Conservation (phyloP, 495 filamentous ascomycete genomes). For the Penicillium cosmopolitanum region DNA sequence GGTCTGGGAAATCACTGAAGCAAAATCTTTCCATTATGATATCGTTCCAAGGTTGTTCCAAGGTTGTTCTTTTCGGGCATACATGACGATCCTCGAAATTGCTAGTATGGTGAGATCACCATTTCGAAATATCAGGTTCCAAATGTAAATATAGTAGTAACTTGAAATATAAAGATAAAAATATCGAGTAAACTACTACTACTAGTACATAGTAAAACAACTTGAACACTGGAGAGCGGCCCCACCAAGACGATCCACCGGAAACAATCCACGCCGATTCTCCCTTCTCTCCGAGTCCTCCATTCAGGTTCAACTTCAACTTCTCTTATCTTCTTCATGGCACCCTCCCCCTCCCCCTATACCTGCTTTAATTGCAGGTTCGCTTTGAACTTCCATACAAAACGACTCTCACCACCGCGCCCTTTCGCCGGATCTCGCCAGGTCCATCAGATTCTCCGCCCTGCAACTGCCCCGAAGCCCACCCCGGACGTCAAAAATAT, state of each 20-base stretch:
- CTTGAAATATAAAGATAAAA: too few species aligned
- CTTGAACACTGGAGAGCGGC: background rate
- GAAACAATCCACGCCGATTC: slow-evolving; percentile 11
- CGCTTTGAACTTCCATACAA: slow-evolving; percentile 7
- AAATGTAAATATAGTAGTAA: too few species aligned
- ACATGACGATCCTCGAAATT: too few species aligned
- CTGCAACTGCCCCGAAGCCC: slow-evolving; percentile 79
- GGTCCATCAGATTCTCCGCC: slow-evolving; percentile 45
- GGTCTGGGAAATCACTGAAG: slow-evolving; percentile 45
- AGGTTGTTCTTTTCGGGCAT: too few species aligned
- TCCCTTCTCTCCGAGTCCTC: slow-evolving; percentile 2
- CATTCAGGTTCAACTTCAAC: background rate
- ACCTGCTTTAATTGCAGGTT: slow-evolving; percentile 45
- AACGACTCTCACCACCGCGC: slow-evolving; percentile 27
- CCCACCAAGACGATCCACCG: slow-evolving; percentile 4
- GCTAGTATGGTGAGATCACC: too few species aligned
- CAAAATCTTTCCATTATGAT: too few species aligned
- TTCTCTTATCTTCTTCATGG: slow-evolving; percentile 24
- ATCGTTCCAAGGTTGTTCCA: too few species aligned
- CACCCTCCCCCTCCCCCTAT: slow-evolving; percentile 30
- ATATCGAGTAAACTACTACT: too few species aligned
- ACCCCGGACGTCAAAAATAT: slow-evolving; percentile 85
- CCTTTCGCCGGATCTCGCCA: slow-evolving; percentile 35
- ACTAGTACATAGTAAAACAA: too few species aligned
- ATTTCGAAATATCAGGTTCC: too few species aligned